A percentile compares a stretch with the other conserved stretches of the same genome.
Conservation (phyloP, 768 basidiomycete genomes). For the Exidia glandulosa region DNA sequence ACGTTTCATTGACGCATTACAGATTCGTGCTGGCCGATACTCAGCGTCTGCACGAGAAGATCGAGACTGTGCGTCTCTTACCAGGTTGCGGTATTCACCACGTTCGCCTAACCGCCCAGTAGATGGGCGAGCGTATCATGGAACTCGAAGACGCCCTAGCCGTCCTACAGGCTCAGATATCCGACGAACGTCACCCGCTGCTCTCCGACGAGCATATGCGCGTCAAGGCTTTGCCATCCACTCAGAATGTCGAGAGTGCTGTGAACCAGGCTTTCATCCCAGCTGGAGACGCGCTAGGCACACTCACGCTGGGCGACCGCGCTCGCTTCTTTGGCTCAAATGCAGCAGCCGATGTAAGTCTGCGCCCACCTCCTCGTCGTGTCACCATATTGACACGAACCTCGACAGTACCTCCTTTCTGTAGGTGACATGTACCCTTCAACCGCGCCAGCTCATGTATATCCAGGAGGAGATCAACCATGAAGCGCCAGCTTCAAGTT, state of each 20-base stretch:
- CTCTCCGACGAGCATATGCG: constrained; percentile 60
- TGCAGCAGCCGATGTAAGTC: not conserved
- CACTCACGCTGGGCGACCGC: not conserved
- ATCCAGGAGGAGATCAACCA: not conserved
- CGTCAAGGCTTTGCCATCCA: constrained; percentile 44
- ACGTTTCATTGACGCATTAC: not conserved
- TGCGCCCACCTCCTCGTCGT: not conserved
- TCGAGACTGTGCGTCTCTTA: not conserved
- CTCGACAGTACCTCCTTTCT: not conserved
- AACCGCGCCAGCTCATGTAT: not conserved
- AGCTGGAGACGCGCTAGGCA: not conserved
- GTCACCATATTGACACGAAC: not conserved
- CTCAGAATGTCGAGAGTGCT: not conserved
- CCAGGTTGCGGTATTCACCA: not conserved
- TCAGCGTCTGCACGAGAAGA: not conserved
- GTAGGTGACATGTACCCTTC: not conserved
- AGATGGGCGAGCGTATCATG: not conserved
- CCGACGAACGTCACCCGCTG: constrained; percentile 48
- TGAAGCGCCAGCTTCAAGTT: not conserved
- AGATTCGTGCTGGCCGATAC: not conserved
- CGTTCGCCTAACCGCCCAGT: not conserved
- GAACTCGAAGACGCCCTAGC: constrained; percentile 67
- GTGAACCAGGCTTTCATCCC: not conserved
- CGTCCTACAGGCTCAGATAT: constrained; percentile 36
- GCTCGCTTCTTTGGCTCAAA: not conserved